These are phyloP conservation scores for Endocalyx cinctus DNA, from an alignment of 2,329 filamentous ascomycete species.

Conservation along the genomic window DNA sequence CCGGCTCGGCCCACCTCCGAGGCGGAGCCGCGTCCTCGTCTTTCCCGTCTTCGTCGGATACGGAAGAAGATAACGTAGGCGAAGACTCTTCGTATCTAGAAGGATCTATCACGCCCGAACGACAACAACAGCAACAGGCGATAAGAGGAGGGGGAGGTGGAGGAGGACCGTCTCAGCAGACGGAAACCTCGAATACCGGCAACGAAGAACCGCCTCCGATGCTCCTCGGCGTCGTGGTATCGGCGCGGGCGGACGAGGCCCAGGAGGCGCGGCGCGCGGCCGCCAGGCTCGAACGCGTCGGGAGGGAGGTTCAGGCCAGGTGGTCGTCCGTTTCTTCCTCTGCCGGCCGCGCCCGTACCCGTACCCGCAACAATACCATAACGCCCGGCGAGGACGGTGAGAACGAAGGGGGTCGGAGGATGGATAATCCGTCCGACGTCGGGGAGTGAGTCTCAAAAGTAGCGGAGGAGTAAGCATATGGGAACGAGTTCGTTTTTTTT, in stretches of 20 bases:
- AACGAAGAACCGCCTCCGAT: slow-evolving; percentile 37
- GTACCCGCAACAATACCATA: no score
- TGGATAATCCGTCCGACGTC: no score
- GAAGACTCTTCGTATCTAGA: no score
- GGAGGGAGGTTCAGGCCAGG: slow-evolving; percentile 49
- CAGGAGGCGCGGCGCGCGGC: slow-evolving; percentile 50
- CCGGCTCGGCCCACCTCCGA: not conserved
- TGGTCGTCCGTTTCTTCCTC: no score
- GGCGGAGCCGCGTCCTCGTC: not conserved
- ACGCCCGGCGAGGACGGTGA: no score
- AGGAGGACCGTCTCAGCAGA: not conserved
- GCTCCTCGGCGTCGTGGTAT: slow-evolving; percentile 52
- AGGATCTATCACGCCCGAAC: no score
- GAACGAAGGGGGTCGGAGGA: no score
- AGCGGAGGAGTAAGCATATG: no score
- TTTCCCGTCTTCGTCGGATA: not conserved
- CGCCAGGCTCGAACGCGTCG: slow-evolving; percentile 49
- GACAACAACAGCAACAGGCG: not conserved
- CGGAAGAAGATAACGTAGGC: slow-evolving; percentile 1
- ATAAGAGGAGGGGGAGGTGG: not conserved
- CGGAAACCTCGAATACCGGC: slow-evolving; percentile 5
- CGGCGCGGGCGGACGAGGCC: slow-evolving; percentile 41
- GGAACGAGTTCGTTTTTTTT: no score
- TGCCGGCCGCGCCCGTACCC: no score
- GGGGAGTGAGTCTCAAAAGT: no score